Base-by-base conservation (phyloP, 805 yeast genomes). In the Ogataea polymorpha region DNA sequence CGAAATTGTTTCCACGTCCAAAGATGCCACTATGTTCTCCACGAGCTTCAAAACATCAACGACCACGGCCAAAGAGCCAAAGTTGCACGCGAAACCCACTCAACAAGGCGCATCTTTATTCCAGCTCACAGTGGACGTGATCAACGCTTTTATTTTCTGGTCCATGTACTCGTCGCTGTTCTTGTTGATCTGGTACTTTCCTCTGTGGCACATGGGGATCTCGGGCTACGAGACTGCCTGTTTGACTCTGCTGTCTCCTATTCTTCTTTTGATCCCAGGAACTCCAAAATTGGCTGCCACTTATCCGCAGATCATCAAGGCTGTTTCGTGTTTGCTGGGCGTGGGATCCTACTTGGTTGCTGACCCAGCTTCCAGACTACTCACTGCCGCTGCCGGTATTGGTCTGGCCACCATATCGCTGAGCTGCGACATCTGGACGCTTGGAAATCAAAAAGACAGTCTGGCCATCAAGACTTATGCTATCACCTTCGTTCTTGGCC, bases 181-280 rank as follows among this genome's bases (percentile, higher is more conserved):
- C 32, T 74, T 93, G 42, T 80, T 93, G 56, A 80, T 93, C 37
- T 93, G 99, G 99, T 87, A 86, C 67, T 93, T 93, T 72, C 99
- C 99, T 9, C 70, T 93, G 48, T 93, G 99, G 99, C 77, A 85
- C 59, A 89, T 93, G 97, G 98, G 97, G 6, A 83, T 93, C 32
- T 85, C 96, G 2, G 99, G 99, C 4, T 90, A 86, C 60, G 99
- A 93, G 65, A 84, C 84, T 0, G 74, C 80, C 3, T 70, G 87
- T 34, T 57, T 78, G 6, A 66, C 79, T 16, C 67, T 80, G 27
- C 39, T 79, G 9, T 72, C 85, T 3, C 88, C 96, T 11, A 14
- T 52, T 11, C 20, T 58, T 8, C 42, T 61, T 11, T 18, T 34
- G 1, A 35, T 52, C 20, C 70, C 72, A 1, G 54, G 54, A 6